Evolutionary conservation across 768 basidiomycete species (phyloP), one percentile per base, ranked within the genome.

Genomic region (Sarcodon aspratus): DNA sequence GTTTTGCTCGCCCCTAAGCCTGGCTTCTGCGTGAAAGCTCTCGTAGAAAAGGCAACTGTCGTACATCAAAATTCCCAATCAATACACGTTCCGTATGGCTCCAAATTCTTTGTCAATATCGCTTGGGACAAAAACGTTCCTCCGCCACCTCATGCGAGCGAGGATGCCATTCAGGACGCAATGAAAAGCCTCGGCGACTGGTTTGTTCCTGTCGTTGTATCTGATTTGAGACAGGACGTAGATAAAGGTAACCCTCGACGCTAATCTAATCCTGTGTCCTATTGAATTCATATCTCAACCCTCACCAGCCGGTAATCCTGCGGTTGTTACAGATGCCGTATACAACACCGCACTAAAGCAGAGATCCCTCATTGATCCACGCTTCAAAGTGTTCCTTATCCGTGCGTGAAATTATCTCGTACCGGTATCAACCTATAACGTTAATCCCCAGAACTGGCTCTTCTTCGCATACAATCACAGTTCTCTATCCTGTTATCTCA

Each of bases 101-200:
- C 65, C 51, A 88, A 90, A 63, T 62, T 87, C 33, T 90, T 90
- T 60, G 64, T 87, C 32, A 90, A 90, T 56, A 66, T 90, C 11
- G 76, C 79, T 13, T 89, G 79, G 75, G 84, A 85, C 49, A 15
- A 64, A 9, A 73, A 79, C 51, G 75, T 88, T 0, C 86, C 86
- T 3, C 71, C 80, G 0, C 85, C 86, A 0, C 82, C 83, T 9
- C 65, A 72, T n/a, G 76, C 68, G 1, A 73, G 63, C 52, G 77
- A 83, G 52, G 75, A 78, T 11, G 71, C 60, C 7, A 75, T 85
- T 33, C 74, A 71, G n/a, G 66, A 66, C 17, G 82, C 81, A 6
- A 75, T 85, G 67, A 57, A 50, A 15, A 66, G 66, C 45, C 56
- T 66, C 33, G 65, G 67, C 7, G 72, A 61, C 11, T 85, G 75